Conservation (phyloP, 208 protist species). For the Entamoeba moshkovskii region DNA sequence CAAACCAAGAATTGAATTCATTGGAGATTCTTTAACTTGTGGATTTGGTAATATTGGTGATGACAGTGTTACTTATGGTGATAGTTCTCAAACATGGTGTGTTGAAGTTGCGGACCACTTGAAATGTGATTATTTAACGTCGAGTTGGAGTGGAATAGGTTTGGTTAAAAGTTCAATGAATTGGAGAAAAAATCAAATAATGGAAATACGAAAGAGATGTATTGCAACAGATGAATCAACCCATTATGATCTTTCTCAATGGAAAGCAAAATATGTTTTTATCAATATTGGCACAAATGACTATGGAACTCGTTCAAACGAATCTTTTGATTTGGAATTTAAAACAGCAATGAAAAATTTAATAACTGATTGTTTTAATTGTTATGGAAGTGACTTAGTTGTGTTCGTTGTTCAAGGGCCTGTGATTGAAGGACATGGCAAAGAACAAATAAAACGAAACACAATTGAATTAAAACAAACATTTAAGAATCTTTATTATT, state of each 20-base stretch:
- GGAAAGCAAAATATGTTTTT: not conserved
- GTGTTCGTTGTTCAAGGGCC: not conserved
- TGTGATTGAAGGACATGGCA: not conserved
- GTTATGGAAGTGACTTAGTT: not conserved
- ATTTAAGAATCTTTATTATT: not conserved
- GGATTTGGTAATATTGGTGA: not conserved
- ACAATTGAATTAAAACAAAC: not conserved
- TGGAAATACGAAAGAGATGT: not conserved
- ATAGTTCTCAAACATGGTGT: not conserved
- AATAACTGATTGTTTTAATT: not conserved
- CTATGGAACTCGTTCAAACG: not conserved
- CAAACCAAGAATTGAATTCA: not conserved
- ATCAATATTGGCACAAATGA: not conserved
- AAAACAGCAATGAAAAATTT: not conserved
- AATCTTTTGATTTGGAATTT: not conserved
- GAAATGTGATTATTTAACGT: not conserved
- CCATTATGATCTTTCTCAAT: not conserved
- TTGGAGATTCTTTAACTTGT: not conserved
- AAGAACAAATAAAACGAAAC: not conserved
- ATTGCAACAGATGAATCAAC: not conserved
- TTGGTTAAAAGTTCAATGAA: not conserved
- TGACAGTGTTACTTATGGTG: not conserved
- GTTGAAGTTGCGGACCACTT: not conserved
- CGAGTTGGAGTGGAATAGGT: not conserved
- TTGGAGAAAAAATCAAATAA: not conserved